Evolutionary conservation across 179 eudicot species (phyloP).

Genomic region (Beta corolliflora): DNA sequence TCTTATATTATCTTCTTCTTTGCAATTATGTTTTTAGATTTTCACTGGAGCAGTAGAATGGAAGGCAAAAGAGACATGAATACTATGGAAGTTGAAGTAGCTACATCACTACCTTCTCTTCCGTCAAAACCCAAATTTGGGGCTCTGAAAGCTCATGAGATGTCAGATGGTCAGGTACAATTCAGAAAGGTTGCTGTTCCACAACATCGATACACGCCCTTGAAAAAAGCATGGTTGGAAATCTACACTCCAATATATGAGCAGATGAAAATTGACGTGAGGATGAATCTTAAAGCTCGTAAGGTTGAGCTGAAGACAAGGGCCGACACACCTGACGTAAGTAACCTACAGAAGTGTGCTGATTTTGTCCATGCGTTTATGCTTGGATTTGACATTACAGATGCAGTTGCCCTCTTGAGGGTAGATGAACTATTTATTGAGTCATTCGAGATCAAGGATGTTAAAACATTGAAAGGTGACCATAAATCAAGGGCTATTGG

Average conservation of each 20-base stretch:
- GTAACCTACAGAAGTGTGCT: conserved; percentile 76
- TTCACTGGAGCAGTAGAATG: conserved; percentile 10
- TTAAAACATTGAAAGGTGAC: conserved; percentile 75
- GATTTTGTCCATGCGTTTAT: conserved; percentile 82
- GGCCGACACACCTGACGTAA: conserved; percentile 65
- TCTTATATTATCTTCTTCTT: not conserved
- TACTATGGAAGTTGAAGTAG: conserved; percentile 57
- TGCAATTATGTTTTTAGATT: not conserved
- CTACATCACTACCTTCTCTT: conserved; percentile 22
- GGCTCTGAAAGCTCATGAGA: conserved; percentile 77
- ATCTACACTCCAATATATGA: conserved; percentile 69
- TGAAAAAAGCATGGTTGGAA: conserved; percentile 76
- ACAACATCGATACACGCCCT: conserved; percentile 67
- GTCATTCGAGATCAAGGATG: conserved; percentile 79
- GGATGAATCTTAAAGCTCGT: conserved; percentile 74
- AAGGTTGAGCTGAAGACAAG: conserved; percentile 75
- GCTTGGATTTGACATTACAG: conserved; percentile 75
- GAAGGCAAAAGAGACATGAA: conserved; percentile 26
- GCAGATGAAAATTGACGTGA: conserved; percentile 76
- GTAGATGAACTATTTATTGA: conserved; percentile 75
- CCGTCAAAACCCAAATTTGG: conserved; percentile 55
- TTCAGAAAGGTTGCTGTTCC: conserved; percentile 69
- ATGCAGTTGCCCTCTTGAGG: conserved; percentile 64
- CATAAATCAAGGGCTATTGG: conserved; percentile 81
- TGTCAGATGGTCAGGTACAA: conserved; percentile 64